phyloP scores from a whole-genome alignment of 1,284 basidiomycete species.

The Cerioporus squamosus region DNA sequence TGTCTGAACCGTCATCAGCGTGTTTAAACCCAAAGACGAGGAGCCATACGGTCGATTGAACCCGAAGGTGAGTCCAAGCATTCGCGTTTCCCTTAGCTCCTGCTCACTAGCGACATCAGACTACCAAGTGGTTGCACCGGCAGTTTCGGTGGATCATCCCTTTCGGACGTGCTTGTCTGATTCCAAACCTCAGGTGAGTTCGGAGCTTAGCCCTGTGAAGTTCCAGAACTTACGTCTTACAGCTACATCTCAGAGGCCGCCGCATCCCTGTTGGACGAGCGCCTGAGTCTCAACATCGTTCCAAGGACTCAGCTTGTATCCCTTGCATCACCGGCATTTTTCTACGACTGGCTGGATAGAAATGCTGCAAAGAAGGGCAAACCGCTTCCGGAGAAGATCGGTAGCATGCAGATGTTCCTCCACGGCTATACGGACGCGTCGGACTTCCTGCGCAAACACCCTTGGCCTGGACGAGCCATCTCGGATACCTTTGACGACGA shows the following conservation, averaged over 20 bases:
- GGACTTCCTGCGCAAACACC: constrained; percentile 83
- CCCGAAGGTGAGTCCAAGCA: constrained; percentile 60
- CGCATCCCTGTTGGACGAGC: constrained; percentile 82
- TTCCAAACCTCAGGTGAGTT: constrained; percentile 76
- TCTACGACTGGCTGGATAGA: constrained; percentile 88
- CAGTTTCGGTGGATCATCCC: constrained; percentile 85
- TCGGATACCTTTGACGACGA: constrained; percentile 86
- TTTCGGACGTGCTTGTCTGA: constrained; percentile 85
- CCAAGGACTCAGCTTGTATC: constrained; percentile 86
- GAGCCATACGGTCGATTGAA: constrained; percentile 86
- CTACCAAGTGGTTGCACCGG: constrained; percentile 90
- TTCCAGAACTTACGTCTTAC: background rate
- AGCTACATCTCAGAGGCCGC: constrained; percentile 81
- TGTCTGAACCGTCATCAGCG: constrained; percentile 44
- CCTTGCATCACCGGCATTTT: constrained; percentile 85
- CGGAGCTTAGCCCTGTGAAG: background rate
- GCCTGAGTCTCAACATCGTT: constrained; percentile 80
- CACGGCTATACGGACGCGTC: constrained; percentile 90
- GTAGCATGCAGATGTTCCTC: constrained; percentile 89
- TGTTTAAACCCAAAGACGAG: constrained; percentile 92
- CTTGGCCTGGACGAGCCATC: constrained; percentile 86
- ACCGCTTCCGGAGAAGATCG: constrained; percentile 82
- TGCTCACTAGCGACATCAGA: constrained; percentile 44
- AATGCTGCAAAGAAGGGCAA: constrained; percentile 81
- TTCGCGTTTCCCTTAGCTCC: background rate